Evolutionary conservation across 1,284 basidiomycete genomes (phyloP).

Genomic region (Trametes versicolor): DNA sequence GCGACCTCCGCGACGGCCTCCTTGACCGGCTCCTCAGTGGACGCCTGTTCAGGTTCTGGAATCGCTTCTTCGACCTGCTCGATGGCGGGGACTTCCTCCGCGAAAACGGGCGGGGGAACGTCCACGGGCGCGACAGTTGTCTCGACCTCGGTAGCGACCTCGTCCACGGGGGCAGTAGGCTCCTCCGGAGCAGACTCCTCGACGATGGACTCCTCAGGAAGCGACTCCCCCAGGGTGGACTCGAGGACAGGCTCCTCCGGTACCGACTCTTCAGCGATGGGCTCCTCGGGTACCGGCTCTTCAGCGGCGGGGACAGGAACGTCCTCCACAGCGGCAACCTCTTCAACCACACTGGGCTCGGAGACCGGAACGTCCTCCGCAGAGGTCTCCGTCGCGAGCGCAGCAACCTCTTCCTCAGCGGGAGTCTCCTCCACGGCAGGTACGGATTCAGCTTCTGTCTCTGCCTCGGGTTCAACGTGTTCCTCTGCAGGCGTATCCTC

Average conservation of each 20-base stretch:
- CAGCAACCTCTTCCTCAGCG: slow-evolving; percentile 25
- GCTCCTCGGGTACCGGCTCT: neutral
- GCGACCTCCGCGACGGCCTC: neutral
- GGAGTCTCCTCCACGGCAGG: slow-evolving; percentile 23
- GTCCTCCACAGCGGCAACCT: neutral
- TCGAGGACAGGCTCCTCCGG: neutral
- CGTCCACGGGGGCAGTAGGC: neutral
- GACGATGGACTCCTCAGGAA: neutral
- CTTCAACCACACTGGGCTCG: neutral
- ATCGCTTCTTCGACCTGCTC: slow-evolving; percentile 16
- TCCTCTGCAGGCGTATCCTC: neutral
- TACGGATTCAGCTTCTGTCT: slow-evolving; percentile 6
- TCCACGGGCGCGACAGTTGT: neutral
- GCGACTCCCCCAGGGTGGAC: neutral
- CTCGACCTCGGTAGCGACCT: neutral
- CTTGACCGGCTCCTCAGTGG: neutral
- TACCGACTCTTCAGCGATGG: neutral
- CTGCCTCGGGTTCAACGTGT: slow-evolving; percentile 3
- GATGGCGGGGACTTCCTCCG: slow-evolving; percentile 11
- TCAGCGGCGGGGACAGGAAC: neutral
- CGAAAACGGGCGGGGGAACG: slow-evolving; percentile 1
- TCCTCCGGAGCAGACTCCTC: neutral
- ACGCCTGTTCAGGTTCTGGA: neutral
- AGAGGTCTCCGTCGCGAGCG: neutral
- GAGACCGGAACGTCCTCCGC: neutral